These are phyloP conservation scores for Candida qinlingensis DNA, from an alignment of 805 yeast species.

Conservation along the genomic window DNA sequence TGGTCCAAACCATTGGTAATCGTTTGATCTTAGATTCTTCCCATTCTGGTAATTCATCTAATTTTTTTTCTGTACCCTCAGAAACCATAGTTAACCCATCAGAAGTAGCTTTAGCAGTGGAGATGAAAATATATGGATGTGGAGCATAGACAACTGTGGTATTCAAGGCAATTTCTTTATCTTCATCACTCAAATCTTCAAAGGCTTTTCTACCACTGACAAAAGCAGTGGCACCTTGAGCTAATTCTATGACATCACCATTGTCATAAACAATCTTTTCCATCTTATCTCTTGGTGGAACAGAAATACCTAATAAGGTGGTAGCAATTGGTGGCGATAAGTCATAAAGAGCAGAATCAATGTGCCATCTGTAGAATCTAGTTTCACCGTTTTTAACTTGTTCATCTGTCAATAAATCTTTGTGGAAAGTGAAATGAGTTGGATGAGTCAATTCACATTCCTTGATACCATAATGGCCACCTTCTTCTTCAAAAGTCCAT, in stretches of 20 bases:
- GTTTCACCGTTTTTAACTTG: constrained; percentile 61
- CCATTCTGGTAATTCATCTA: constrained; percentile 77
- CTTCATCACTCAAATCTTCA: constrained; percentile 58
- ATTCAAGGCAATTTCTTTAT: constrained; percentile 65
- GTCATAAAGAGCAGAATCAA: constrained; percentile 83
- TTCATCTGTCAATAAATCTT: constrained; percentile 54
- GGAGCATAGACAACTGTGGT: constrained; percentile 89
- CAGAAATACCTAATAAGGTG: constrained; percentile 75
- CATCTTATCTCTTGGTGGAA: constrained; percentile 62
- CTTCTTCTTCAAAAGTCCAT: constrained; percentile 28
- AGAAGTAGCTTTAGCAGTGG: constrained; percentile 73
- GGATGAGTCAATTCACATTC: constrained; percentile 71
- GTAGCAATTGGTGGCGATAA: constrained; percentile 84
- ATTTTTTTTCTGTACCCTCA: constrained; percentile 65
- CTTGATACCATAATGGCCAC: constrained; percentile 53
- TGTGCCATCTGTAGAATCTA: constrained; percentile 90
- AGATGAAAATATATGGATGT: constrained; percentile 83
- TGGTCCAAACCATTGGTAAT: constrained; percentile 88
- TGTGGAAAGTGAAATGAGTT: constrained; percentile 77
- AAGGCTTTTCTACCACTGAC: constrained; percentile 82
- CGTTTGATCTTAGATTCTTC: constrained; percentile 70
- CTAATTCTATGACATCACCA: constrained; percentile 57
- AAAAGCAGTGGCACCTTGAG: constrained; percentile 88
- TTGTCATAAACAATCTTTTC: constrained; percentile 65
- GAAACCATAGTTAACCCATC: constrained; percentile 85